Evolutionary conservation across 129 eudicot species (phyloP), one percentile per base, ranked within the genome.

Genomic region (Centella asiatica): DNA sequence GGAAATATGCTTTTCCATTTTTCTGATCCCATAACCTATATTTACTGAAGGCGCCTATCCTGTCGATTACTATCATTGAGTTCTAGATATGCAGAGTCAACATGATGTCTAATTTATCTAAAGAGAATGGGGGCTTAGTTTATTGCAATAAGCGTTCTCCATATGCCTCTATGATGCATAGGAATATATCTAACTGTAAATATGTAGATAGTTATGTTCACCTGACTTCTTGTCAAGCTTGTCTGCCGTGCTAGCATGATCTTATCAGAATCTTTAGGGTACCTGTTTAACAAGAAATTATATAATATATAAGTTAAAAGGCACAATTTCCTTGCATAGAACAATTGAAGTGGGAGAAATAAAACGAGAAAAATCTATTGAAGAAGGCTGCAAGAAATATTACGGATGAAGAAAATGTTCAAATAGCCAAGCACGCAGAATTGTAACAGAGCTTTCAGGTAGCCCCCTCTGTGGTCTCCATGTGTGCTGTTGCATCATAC

Each of bases 381-480:
- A n/a, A 13, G n/a, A 19, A 33, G 44, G 37, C 7, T 46, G 26
- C 1, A 57, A 40, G 57, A 39, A 34, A 36, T 6, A 29, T 74
- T 81, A 90, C 97, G 95, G 97, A 46, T 90, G 95, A 55, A 90
- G 95, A 68, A 90, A 90, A 64, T 90, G 97, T 74, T 90, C 95
- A 48, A 90, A 90, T 63, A 90, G 77, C 95, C 97, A 90, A 74
- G 97, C 95, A 17, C 97, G 80, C 45, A 90, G 76, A 67, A 90
- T 44, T 3, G 97, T 65, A n/a, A 90, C 97, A 45, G 97, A 85
- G 32, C 76, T 76, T 75, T 90, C 97, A 2, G 97, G 97, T 32
- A 90, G 84, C 14, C 97, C 97, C 60, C 97, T 76, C 76, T 90
- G 97, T 17, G 97, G 95, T 69, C 95, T 81, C 97, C 95, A 90